Evolutionary conservation across 129 eudicot genomes (phyloP), one percentile per base, ranked within the genome.

Genomic region (Escallonia rubra): DNA sequence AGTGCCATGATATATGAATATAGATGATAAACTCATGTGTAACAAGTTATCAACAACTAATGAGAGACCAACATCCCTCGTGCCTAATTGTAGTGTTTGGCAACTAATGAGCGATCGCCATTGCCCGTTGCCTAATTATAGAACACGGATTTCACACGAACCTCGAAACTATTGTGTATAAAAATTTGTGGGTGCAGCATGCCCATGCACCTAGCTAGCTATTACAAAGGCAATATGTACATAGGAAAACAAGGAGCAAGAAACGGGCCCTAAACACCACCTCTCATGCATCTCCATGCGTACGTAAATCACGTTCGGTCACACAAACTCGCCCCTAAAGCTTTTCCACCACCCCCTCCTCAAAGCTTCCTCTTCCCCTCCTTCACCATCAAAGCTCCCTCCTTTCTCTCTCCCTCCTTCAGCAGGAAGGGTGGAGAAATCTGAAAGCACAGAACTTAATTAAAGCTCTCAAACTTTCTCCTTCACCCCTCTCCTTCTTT

Each of bases 181-280:
- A 23, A 23, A 23, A 23, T 23, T 23, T 23, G 34, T 23, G 34
- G 34, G 34, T 23, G 34, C 34, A 23, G 34, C 34, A 23, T 23
- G 34, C 34, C 34, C 34, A 23, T 23, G 34, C 34, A 23, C 34
- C 34, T 0, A 23, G 34, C 34, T 23, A 23, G 34, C 34, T 23
- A 23, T 23, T 23, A 2, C 10, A 2, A 6, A 12, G 53, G 8
- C 9, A 49, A 12, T 12, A 7, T 6, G 3, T n/a, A 15, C 61
- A 46, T 34, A 57, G 65, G n/a, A 69, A 57, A 69, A 45, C 74
- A 59, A 59, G 74, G 66, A 70, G 66, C 46, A 59, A 70, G 46
- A 59, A 48, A 4, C 57, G 66, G 67, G 42, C 46, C 66, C 46
- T 67, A 43, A 42, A 16, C 64, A 57, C 4, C 51, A 5, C 50